Base-by-base conservation (phyloP, 208 protist species). In the Herpetomonas tarakana region DNA sequence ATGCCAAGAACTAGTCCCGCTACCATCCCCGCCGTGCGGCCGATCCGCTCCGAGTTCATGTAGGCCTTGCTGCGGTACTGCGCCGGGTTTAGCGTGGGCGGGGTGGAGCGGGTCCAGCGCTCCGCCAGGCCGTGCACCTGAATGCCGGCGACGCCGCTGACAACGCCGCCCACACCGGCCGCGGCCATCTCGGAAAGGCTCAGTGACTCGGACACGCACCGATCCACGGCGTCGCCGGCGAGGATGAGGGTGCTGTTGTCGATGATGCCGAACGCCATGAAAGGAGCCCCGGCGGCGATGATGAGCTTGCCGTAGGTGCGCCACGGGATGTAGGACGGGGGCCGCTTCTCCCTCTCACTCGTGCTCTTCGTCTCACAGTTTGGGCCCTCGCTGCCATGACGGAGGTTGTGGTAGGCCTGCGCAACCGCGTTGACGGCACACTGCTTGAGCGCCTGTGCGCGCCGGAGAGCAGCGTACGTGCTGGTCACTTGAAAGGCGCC, bases 81-180 rank as follows among this genome's bases (percentile, higher is more conserved):
- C 46, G 74, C 66, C 0, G 79, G 18, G 9, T 78, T 84, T 16
- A 96, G 79, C 27, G 38, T 28, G n/a, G 87, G 84, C 11, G 81
- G 66, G 38, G 66, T 59, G 11, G 64, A 64, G 25, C 83, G 81
- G 29, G 76, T 81, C 53, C 76, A 68, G 46, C 86, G 86, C 71
- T 92, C 88, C 1, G 86, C 86, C 3, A 96, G 57, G 3, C 91
- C 83, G 67, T 96, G 88, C 38, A 96, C 76, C 57, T 92, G 86
- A 58, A 96, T 94, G 2, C 91, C 91, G 3, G 82, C 78, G 0
- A 89, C 79, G 18, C 86, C 91, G 62, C 81, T 91, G 41, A 91
- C 76, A 19, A 92, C 85, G 4, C 86, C 85, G 30, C 88, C 91
- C 9, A 96, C 61, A 18, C 72, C 81, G 7, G 91, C 91, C 3